Percentiles rank a stretch among this genome's conserved stretches.
These are phyloP conservation scores for Dothideomycetes sp. DNA, from an alignment of 2,329 filamentous ascomycete genomes.

Conservation along the genomic window DNA sequence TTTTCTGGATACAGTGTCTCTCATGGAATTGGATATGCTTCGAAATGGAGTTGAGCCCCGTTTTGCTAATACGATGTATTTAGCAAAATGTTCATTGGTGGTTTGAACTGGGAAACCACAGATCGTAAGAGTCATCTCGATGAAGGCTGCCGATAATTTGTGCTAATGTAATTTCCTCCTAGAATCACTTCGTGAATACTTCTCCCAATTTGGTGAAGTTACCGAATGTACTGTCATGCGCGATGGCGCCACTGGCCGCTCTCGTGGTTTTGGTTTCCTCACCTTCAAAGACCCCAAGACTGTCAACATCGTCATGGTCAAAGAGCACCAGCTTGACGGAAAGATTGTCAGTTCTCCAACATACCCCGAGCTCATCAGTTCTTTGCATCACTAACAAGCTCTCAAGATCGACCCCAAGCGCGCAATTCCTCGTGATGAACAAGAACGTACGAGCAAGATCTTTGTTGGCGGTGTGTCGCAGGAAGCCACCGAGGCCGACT, in stretches of 20 bases:
- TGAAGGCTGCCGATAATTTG: conserved; percentile 9
- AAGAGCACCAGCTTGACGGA: conserved; percentile 94
- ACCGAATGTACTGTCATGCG: conserved; percentile 99
- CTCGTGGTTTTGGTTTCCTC: conserved; percentile 91
- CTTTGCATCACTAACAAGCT: neutral
- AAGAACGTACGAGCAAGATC: conserved; percentile 97
- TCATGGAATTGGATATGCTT: neutral
- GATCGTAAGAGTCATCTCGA: conserved; percentile 60
- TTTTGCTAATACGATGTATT: conserved; percentile 17
- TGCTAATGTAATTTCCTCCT: conserved; percentile 23
- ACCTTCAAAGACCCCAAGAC: conserved; percentile 97
- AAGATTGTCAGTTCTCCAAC: conserved; percentile 69
- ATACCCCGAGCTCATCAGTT: neutral
- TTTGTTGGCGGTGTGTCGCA: conserved; percentile 97
- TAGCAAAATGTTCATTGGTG: conserved; percentile 99
- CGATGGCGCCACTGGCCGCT: conserved; percentile 85
- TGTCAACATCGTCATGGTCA: conserved; percentile 99
- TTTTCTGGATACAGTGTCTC: conserved; percentile 2
- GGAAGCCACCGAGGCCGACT: conserved; percentile 92
- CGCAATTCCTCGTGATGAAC: conserved; percentile 92
- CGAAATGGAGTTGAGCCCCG: no score
- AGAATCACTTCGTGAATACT: conserved; percentile 97
- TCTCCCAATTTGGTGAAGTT: conserved; percentile 95
- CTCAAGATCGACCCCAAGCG: conserved; percentile 90
- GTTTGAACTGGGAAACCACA: conserved; percentile 97